Evolutionary conservation across 2,329 filamentous ascomycete genomes (phyloP).

Genomic region (Sporothrix dimorphospora): DNA sequence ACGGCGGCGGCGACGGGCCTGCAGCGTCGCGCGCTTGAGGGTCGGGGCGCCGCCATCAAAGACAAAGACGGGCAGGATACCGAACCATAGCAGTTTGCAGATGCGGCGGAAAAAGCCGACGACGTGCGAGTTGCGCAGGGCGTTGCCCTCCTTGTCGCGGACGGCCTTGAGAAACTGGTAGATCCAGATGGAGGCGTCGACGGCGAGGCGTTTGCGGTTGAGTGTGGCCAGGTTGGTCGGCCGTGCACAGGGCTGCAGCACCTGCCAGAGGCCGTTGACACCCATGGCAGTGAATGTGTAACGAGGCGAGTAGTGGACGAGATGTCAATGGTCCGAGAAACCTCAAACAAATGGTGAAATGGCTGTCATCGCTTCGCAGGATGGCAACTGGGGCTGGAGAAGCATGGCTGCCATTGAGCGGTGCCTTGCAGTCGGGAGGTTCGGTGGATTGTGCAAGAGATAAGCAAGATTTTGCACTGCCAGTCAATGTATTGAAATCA

Average conservation of each 20-base stretch:
- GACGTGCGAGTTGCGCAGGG: slow-evolving; percentile 90
- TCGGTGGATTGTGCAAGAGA: not conserved
- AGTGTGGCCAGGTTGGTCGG: slow-evolving; percentile 96
- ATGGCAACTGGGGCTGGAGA: slow-evolving; percentile 4
- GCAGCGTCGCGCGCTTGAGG: slow-evolving; percentile 89
- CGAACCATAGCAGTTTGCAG: slow-evolving; percentile 95
- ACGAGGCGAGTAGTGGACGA: not conserved
- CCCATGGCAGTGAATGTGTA: slow-evolving; percentile 67
- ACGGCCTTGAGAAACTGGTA: slow-evolving; percentile 99
- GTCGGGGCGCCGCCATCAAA: slow-evolving; percentile 94
- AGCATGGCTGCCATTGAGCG: slow-evolving; percentile 17
- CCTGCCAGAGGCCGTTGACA: slow-evolving; percentile 97
- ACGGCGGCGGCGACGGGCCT: slow-evolving; percentile 72
- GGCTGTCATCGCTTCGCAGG: slow-evolving; percentile 1
- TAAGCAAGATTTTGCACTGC: not conserved
- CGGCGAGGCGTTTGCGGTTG: slow-evolving; percentile 92
- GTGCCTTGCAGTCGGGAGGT: not conserved
- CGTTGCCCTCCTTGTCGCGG: slow-evolving; percentile 97
- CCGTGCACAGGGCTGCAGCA: slow-evolving; percentile 90
- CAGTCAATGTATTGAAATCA: too few relatives aligned
- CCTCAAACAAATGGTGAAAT: not conserved
- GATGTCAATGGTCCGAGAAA: not conserved
- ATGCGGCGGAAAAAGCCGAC: slow-evolving; percentile 98
- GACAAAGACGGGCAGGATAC: slow-evolving; percentile 95
- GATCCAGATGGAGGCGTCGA: slow-evolving; percentile 99